phyloP scores from a whole-genome alignment of 139 green algal genomes.

The Zygnema cylindricum region DNA sequence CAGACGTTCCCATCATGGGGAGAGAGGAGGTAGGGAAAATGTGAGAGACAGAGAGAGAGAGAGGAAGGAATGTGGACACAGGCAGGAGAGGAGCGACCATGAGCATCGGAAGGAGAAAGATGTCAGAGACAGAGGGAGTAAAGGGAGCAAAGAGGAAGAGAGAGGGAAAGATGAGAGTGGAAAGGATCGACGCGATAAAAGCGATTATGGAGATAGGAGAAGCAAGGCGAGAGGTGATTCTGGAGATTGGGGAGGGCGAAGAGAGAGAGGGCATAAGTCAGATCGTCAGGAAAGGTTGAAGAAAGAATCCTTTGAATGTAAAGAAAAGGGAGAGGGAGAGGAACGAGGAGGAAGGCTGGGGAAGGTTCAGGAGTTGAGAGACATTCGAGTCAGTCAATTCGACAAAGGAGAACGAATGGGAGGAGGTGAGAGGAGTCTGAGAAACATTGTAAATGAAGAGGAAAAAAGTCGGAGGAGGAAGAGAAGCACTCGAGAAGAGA shows the following conservation, averaged over 20 bases:
- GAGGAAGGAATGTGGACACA: background rate
- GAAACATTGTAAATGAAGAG: background rate
- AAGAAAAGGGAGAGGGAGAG: background rate
- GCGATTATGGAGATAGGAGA: background rate
- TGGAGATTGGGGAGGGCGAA: background rate
- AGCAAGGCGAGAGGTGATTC: background rate
- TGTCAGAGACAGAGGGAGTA: too few relatives aligned
- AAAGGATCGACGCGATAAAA: background rate
- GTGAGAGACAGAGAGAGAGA: background rate
- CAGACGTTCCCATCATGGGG: background rate
- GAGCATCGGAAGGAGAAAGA: background rate
- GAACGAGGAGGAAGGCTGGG: background rate
- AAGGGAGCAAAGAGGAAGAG: too few relatives aligned
- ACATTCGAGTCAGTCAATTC: background rate
- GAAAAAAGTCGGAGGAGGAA: background rate
- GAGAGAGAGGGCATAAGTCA: background rate
- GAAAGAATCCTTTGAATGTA: background rate
- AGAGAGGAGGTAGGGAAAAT: background rate
- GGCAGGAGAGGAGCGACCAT: background rate
- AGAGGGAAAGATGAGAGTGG: too few relatives aligned
- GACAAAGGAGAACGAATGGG: background rate
- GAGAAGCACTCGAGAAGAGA: background rate
- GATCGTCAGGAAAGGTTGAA: background rate
- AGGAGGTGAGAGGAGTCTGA: slow-evolving; percentile 6
- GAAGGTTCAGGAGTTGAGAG: background rate